Base-by-base conservation (phyloP, 1,139 yeast species). In the Debaryomycetaceae sp. region DNA sequence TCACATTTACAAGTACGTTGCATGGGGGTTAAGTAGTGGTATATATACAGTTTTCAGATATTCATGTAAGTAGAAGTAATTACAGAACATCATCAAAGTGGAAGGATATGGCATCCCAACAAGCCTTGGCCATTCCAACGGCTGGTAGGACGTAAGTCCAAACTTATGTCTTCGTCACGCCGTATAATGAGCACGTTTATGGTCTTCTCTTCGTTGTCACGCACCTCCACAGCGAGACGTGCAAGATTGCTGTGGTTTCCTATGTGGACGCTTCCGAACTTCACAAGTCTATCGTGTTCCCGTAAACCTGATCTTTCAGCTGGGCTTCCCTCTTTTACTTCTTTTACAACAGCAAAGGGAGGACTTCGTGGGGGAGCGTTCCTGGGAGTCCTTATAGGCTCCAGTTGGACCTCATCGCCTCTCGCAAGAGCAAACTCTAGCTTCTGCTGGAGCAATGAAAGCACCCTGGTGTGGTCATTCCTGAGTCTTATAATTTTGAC, bases 1-100 rank as follows among this genome's bases (percentile, higher is more conserved):
- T 93, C 38, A 81, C 95, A 4, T 91, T 93, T 59, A 93, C 97
- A 5, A 87, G 96, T 42, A 93, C 99, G 3, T 72, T 93, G 49
- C 99, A 93, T 57, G 99, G 99, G 11, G 99, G 99, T 42, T 91
- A 67, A 64, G 14, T 20, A 22, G 6, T 24, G 42, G 17, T 37
- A 24, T 37, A 24, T 24, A 20, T 20, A 9, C 40, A 24, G 17
- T 14, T 20, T 33, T 40, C 45, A 34, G 47, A 17, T 27, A 17
- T 22, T 42, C 22, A n/a, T n/a, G 14, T 30, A n/a, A 31, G 11
- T 31, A n/a, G 3, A 11, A 31, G 2, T n/a, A 11, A 31, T 31
- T 31, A n/a, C n/a, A 8, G 13, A 17, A 38, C 38, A 35, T 34
- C 30, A 14, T 43, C 63, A 76, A 42, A 78, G 47, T 17, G 84